Conservation (phyloP, 441 rosid genomes). For the Brassica hybrid region DNA sequence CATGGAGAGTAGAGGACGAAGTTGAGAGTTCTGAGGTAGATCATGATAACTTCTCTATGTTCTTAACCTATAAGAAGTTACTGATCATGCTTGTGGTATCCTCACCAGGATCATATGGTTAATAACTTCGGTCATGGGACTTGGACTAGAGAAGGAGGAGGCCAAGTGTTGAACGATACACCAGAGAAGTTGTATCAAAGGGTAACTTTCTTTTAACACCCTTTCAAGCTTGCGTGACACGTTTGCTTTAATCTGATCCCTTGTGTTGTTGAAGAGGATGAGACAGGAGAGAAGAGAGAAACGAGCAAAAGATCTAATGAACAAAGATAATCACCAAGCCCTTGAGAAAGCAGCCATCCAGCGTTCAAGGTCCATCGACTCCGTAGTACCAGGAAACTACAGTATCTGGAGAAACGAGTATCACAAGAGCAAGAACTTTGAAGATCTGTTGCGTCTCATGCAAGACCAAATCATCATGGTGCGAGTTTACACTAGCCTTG, state of each 20-base stretch:
- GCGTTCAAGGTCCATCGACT: conserved; percentile 79
- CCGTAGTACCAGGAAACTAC: conserved; percentile 81
- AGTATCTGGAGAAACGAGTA: conserved; percentile 83
- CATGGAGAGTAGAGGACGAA: conserved; percentile 62
- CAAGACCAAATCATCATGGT: conserved; percentile 95
- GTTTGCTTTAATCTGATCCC: conserved; percentile 4
- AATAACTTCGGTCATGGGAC: conserved; percentile 28
- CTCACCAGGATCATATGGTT: conserved; percentile 12
- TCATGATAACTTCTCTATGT: neutral
- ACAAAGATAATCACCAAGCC: conserved; percentile 54
- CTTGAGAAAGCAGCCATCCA: conserved; percentile 86
- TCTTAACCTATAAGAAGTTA: neutral
- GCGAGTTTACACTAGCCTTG: conserved; percentile 72
- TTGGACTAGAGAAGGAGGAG: neutral
- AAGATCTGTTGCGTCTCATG: conserved; percentile 71
- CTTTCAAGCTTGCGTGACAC: neutral
- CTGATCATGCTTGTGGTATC: neutral
- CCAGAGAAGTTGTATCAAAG: conserved; percentile 48
- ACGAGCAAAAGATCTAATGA: conserved; percentile 68
- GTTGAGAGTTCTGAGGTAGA: conserved; percentile 58
- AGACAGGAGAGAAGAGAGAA: conserved; percentile 72
- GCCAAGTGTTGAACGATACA: conserved; percentile 24
- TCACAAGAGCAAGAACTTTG: conserved; percentile 58
- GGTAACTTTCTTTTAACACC: conserved; percentile 38
- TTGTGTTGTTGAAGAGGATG: conserved; percentile 53